Percentiles rank a stretch among this genome's conserved stretches.
These are phyloP conservation scores for Gillenia trifoliata DNA, from an alignment of 306 rosid species.

Conservation along the genomic window DNA sequence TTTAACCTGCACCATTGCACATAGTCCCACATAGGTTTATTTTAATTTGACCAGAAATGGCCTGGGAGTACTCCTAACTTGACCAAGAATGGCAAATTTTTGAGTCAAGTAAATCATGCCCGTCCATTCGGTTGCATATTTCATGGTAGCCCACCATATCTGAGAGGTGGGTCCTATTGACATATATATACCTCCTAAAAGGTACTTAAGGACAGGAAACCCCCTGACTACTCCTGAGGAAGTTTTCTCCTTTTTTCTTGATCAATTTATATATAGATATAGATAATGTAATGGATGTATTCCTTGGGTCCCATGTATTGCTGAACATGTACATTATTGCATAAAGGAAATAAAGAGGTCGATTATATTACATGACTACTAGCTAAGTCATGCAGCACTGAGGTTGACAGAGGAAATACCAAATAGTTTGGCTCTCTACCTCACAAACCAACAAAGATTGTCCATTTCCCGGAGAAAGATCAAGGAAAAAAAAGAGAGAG, in stretches of 20 bases:
- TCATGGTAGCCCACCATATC: constrained; percentile 5
- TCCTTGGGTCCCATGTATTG: constrained; percentile 21
- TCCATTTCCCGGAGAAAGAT: constrained; percentile 16
- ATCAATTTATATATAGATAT: background rate
- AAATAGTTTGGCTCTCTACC: constrained; percentile 12
- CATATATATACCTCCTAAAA: background rate
- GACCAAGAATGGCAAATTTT: background rate
- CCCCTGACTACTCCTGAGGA: background rate
- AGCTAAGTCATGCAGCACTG: background rate
- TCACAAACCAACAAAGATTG: constrained; percentile 13
- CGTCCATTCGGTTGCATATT: background rate
- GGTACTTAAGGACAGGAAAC: constrained; percentile 3
- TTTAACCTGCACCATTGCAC: no score
- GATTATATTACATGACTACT: background rate
- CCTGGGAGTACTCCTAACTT: background rate
- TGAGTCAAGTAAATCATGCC: background rate
- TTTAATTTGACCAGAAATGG: constrained; percentile 2
- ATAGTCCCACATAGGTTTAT: no score
- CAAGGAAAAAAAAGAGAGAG: constrained; percentile 4
- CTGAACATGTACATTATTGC: constrained; percentile 10
- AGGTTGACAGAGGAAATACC: constrained; percentile 40
- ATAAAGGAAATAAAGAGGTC: constrained; percentile 22
- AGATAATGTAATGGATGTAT: background rate
- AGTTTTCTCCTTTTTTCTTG: background rate
- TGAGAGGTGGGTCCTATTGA: constrained; percentile 5